Conservation (phyloP, 371 early-diverging fungal species). For the Enteropsectra breve region DNA sequence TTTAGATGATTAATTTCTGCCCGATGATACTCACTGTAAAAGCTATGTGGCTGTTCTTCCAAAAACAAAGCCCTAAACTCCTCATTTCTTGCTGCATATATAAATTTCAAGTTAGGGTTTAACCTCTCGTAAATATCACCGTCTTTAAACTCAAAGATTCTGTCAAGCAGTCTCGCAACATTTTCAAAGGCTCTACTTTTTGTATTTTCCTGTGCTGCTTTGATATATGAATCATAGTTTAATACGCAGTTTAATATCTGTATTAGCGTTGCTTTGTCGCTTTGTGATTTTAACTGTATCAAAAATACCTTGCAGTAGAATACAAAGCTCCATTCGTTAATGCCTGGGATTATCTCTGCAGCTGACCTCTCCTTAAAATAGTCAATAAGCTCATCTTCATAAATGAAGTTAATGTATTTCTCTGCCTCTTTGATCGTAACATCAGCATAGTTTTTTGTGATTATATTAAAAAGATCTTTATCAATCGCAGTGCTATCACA, state of each 20-base stretch:
- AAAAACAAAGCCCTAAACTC: too few species aligned
- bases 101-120: too few species aligned
- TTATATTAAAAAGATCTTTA: neutral
- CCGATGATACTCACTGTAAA: too few species aligned
- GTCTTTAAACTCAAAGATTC: too few species aligned
- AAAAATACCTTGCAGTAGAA: neutral
- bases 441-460: neutral
- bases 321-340: conserved; percentile 1
- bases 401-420: conserved; percentile 4
- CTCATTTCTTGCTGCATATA: too few species aligned
- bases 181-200: neutral
- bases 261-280: neutral
- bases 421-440: neutral
- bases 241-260: neutral
- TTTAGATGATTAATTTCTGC: too few species aligned
- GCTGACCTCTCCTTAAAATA: neutral
- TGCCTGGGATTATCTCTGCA: neutral
- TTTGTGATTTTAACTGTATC: too few species aligned
- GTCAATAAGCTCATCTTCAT: conserved; percentile 9
- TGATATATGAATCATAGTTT: neutral
- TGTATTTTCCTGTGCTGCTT: neutral
- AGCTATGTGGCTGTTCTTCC: too few species aligned
- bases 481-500: neutral
- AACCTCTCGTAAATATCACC: too few species aligned
- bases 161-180: too few species aligned